Percentiles rank a stretch among this genome's conserved stretches.
phyloP scores from a whole-genome alignment of 1,139 yeast genomes.

The Magnusiomyces suaveolens region DNA sequence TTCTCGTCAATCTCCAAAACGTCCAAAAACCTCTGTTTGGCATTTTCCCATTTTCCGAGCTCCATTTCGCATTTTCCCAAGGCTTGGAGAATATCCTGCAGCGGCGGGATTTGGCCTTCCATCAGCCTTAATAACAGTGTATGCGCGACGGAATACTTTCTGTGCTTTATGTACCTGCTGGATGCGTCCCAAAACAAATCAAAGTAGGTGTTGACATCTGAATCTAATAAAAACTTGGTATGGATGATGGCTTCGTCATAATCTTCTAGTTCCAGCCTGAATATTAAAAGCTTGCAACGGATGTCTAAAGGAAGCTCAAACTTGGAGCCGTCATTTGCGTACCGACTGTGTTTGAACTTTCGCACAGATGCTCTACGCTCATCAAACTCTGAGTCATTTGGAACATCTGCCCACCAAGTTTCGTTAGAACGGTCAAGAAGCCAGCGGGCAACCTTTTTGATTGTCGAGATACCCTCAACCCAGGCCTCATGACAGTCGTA shows the following conservation, averaged over 20 bases:
- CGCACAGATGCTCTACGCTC: slow-evolving; percentile 41
- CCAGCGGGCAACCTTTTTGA: slow-evolving; percentile 75
- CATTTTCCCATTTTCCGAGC: slow-evolving; percentile 57
- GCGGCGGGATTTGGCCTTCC: slow-evolving; percentile 9
- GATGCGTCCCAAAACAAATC: slow-evolving; percentile 79
- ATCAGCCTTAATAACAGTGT: slow-evolving; percentile 25
- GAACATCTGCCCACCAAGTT: slow-evolving; percentile 70
- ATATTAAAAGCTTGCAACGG: slow-evolving; percentile 64
- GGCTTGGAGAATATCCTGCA: slow-evolving; percentile 41
- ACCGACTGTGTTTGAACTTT: slow-evolving; percentile 16
- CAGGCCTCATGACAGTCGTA: slow-evolving; percentile 60
- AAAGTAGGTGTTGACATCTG: slow-evolving; percentile 50
- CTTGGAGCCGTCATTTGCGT: slow-evolving; percentile 14
- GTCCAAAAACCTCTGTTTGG: slow-evolving; percentile 53
- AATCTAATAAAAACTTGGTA: slow-evolving; percentile 49
- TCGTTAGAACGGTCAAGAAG: slow-evolving; percentile 63
- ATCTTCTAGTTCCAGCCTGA: slow-evolving; percentile 57
- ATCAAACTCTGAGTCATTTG: slow-evolving; percentile 70
- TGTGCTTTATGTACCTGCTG: slow-evolving; percentile 55
- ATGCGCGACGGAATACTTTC: slow-evolving; percentile 45
- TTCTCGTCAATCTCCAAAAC: slow-evolving; percentile 50
- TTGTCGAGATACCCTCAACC: slow-evolving; percentile 50
- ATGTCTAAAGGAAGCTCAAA: slow-evolving; percentile 72
- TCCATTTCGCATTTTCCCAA: slow-evolving; percentile 75
- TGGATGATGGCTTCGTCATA: slow-evolving; percentile 64